Conservation (phyloP, 1,284 basidiomycete species). For the Trametes pubescens region DNA sequence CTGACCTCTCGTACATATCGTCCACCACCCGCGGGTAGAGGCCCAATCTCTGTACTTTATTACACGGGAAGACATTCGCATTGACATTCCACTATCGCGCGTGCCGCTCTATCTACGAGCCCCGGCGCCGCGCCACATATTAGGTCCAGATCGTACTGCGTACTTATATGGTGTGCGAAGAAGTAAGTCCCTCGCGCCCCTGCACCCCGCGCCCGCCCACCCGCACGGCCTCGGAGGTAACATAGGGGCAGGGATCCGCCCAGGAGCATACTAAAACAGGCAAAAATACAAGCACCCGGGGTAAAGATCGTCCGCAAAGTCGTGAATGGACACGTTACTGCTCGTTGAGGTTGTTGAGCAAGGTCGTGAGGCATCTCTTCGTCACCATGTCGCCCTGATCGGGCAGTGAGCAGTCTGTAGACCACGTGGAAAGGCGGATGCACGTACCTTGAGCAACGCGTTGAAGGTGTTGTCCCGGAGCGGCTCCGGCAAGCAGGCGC, state of each 20-base stretch:
- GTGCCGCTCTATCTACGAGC: conserved; percentile 23
- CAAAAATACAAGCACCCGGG: conserved; percentile 35
- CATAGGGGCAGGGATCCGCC: conserved; percentile 13
- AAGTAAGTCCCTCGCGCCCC: conserved; percentile 16
- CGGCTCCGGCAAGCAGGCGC: conserved; percentile 97
- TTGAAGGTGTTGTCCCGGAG: conserved; percentile 95
- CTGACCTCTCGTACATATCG: conserved; percentile 1
- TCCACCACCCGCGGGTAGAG: not conserved
- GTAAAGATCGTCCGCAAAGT: conserved; percentile 29
- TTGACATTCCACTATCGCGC: conserved; percentile 21
- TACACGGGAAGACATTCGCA: conserved; percentile 24
- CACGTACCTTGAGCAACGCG: conserved; percentile 81
- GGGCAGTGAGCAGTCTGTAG: conserved; percentile 4
- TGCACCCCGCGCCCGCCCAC: conserved; percentile 9
- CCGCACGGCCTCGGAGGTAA: not conserved
- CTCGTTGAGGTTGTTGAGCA: conserved; percentile 91
- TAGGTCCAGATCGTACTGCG: conserved; percentile 32
- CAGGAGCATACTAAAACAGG: conserved; percentile 32
- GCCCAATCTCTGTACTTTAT: conserved; percentile 27
- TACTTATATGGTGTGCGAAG: conserved; percentile 12
- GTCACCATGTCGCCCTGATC: conserved; percentile 92
- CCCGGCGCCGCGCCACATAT: conserved; percentile 17
- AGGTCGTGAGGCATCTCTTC: conserved; percentile 94
- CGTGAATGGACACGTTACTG: conserved; percentile 28
- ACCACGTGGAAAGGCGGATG: conserved; percentile 5